Evolutionary conservation across 2,329 filamentous ascomycete species (phyloP), one percentile per base, ranked within the genome.

Genomic region (Xylaria sp.): DNA sequence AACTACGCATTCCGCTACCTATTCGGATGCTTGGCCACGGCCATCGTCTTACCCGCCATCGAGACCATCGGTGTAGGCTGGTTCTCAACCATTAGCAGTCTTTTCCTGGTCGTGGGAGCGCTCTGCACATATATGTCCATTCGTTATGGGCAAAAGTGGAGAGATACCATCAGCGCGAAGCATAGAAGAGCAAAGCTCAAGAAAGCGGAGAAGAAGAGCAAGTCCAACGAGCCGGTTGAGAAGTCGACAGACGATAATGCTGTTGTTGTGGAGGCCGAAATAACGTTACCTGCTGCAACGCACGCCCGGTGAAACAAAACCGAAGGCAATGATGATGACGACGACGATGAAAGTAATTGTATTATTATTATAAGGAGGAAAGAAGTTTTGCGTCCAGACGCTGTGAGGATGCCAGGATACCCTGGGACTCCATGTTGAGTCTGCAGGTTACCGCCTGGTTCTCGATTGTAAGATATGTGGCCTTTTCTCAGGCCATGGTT

Each of bases 1-100:
- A 94, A 93, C 72, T 94, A 92, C 72, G 85, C 91, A 68, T 78
- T 90, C 54, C 80, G 90, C 4, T 94, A 93, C 72, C 70, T 91
- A 4, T 89, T 92, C 65, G 90, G 86, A 0, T 89, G 88, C 9
- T 74, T 83, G 3, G 89, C 84, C 0, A 89, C 85, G 2, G 90
- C 88, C 0, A 83, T 85, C 1, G 89, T 89, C 57, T 76, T 94
- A 59, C 91, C 91, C 0, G 88, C 86, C 0, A 81, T 92, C n/a
- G 78, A 91, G 61, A 76, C 73, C 35, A 87, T 94, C 57, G 90
- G 91, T 2, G 86, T 93, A 0, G 91, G 90, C 0, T 92, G 89
- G 88, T 92, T 92, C 71, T 86, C 82, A 51, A 92, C 89, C 1
- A 86, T 72, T 59, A 76, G 75, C 63, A 63, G 65, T 3, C 62